Evolutionary conservation across 2,329 filamentous ascomycete species (phyloP).

Genomic region (Exserohilum turcica): DNA sequence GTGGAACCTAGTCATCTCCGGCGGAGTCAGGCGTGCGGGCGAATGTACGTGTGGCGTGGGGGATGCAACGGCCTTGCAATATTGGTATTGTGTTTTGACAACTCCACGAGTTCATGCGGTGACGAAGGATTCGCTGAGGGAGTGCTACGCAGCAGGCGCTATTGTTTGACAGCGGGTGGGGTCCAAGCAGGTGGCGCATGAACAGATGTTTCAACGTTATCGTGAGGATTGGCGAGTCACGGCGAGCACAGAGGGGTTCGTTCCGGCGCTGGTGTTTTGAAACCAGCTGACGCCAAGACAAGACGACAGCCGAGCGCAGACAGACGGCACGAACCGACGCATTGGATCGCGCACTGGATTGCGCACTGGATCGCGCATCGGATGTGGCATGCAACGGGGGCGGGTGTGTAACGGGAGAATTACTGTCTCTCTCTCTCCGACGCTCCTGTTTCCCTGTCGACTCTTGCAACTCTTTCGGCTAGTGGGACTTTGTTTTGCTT

Average conservation of each 20-base stretch:
- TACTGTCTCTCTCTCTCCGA: neutral
- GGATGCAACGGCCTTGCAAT: neutral
- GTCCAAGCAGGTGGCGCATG: conserved; percentile 4
- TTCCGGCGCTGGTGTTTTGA: conserved; percentile 12
- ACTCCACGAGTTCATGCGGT: neutral
- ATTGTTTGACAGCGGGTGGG: conserved; percentile 14
- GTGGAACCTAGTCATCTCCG: too few species aligned
- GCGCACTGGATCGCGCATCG: too few species aligned
- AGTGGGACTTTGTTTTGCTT: neutral
- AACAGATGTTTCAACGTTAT: conserved; percentile 13
- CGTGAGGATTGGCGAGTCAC: conserved; percentile 5
- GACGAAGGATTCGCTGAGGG: conserved; percentile 4
- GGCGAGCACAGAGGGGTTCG: conserved; percentile 1
- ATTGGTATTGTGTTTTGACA: neutral
- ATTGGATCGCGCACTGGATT: too few species aligned
- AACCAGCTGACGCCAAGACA: conserved; percentile 6
- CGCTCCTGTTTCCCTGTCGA: neutral
- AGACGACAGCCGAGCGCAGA: conserved; percentile 3
- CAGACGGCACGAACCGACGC: neutral
- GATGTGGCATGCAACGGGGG: neutral
- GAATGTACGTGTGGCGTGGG: neutral
- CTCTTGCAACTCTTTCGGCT: too few species aligned
- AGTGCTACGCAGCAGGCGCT: conserved; percentile 6
- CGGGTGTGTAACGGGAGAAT: neutral
- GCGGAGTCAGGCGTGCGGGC: too few species aligned